Conservation (phyloP, 495 filamentous ascomycete genomes). For the Gamarada debralockiae region DNA sequence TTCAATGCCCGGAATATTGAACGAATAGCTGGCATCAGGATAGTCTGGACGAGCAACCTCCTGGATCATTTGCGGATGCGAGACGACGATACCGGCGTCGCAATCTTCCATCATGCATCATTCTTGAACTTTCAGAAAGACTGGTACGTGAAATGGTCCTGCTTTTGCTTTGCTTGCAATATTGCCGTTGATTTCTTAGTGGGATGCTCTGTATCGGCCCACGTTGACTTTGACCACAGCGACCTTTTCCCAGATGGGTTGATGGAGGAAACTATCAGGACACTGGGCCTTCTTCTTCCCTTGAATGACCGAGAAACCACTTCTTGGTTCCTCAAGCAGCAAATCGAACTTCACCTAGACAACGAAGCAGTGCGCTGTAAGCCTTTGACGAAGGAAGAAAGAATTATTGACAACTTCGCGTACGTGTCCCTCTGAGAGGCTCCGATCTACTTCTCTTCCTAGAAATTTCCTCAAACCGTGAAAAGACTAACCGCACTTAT, state of each 20-base stretch:
- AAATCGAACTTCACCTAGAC: neutral
- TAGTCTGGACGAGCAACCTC: slow-evolving; percentile 40
- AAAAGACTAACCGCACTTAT: too few species aligned
- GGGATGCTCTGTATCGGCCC: too few species aligned
- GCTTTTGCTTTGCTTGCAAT: neutral
- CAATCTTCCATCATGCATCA: slow-evolving; percentile 39
- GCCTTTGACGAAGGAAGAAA: slow-evolving; percentile 30
- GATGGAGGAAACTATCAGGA: slow-evolving; percentile 40
- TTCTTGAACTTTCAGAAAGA: slow-evolving; percentile 30
- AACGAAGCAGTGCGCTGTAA: slow-evolving; percentile 20
- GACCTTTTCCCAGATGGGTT: slow-evolving; percentile 29
- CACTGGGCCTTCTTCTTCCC: slow-evolving; percentile 40
- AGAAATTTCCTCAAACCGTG: too few species aligned
- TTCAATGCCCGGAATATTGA: slow-evolving; percentile 30
- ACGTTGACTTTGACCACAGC: too few species aligned
- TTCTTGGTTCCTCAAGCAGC: slow-evolving; percentile 26
- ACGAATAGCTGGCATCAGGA: slow-evolving; percentile 34
- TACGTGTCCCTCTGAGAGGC: too few species aligned
- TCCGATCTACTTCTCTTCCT: too few species aligned
- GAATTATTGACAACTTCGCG: slow-evolving; percentile 38
- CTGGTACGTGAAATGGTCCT: neutral
- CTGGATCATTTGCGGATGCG: slow-evolving; percentile 39
- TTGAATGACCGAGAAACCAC: slow-evolving; percentile 21
- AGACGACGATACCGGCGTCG: slow-evolving; percentile 35
- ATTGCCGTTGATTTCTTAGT: neutral